Base-by-base conservation (phyloP, 805 yeast genomes). In the Yarrowia hollandica region DNA sequence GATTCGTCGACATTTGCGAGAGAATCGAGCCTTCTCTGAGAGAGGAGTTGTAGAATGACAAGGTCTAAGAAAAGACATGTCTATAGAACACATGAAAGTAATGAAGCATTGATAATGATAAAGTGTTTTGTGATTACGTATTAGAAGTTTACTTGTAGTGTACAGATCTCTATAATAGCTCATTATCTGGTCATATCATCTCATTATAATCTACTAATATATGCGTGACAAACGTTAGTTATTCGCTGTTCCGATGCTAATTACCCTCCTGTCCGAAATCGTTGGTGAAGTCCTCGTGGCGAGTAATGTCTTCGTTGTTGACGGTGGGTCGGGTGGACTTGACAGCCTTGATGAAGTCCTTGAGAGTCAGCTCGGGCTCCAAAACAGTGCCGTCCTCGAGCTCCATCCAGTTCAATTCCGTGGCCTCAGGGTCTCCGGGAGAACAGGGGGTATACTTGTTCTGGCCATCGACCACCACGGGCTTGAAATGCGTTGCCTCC, bases 191-290 rank as follows among this genome's bases (percentile, higher is more conserved):
- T 41, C 48, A 31, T 30, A 44, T 44, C 54, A 44, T 44, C 28
- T 22, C 54, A 44, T 44, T 22, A 44, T 26, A 18, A 42, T 44
- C 54, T 44, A 44, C 54, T 44, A 44, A 44, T 44, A 28, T 44
- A 44, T 44, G 54, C 54, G 35, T 44, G 37, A 44, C 54, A 28
- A 44, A 44, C 48, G 48, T 41, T 41, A 41, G 48, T 41, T 25
- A 39, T 25, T 39, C 52, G 35, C 54, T 44, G 50, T 23, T 28
- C 31, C 37, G 25, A 44, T 44, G 34, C 67, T 72, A 88, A 67
- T 88, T 90, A 42, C 99, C 99, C 72, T 94, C 99, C 67, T 92
- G 96, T 34, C 99, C 99, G 70, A 94, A 94, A 73, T 94, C 99
- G 41, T 79, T 81, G 0, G 99, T 94, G 69, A 94, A 94, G 64